Percentiles rank a stretch among this genome's conserved stretches.
Conservation (phyloP, 2,329 filamentous ascomycete species). For the Penicillium expansum region DNA sequence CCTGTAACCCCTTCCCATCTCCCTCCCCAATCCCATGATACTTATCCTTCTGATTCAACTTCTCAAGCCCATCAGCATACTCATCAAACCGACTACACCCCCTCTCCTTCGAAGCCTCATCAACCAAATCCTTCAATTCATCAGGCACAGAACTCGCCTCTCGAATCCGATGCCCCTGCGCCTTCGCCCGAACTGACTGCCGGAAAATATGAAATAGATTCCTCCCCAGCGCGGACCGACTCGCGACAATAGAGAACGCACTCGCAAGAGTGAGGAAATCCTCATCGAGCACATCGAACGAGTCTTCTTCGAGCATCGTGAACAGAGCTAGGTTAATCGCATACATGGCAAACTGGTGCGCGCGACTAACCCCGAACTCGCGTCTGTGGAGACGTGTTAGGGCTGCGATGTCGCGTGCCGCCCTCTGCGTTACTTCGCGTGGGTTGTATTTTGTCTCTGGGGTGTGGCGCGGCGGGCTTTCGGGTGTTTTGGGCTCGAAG, state of each 20-base stretch:
- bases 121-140: slow-evolving; percentile 35
- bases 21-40: slow-evolving; percentile 27
- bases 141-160: slow-evolving; percentile 23
- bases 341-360: slow-evolving; percentile 40
- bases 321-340: slow-evolving; percentile 41
- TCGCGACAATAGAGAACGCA: slow-evolving; percentile 35
- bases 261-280: slow-evolving; percentile 37
- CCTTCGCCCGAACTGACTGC: slow-evolving; percentile 32
- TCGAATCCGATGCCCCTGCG: slow-evolving; percentile 31
- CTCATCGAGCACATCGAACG: slow-evolving; percentile 34
- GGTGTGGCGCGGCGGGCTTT: slow-evolving; percentile 25
- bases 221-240: slow-evolving; percentile 33
- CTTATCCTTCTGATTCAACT: slow-evolving; percentile 33
- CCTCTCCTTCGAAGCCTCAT: slow-evolving; percentile 21
- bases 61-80: slow-evolving; percentile 35
- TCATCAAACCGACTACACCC: slow-evolving; percentile 28
- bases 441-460: slow-evolving; percentile 22
- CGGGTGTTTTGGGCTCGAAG: slow-evolving; percentile 29
- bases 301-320: slow-evolving; percentile 28
- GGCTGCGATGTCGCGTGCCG: slow-evolving; percentile 31
- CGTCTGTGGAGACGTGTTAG: slow-evolving; percentile 32
- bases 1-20: slow-evolving; percentile 19
- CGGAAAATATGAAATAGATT: slow-evolving; percentile 39
- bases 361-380: slow-evolving; percentile 36
- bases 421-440: slow-evolving; percentile 25